These are phyloP conservation scores for Ceratobasidium sp. DNA, from an alignment of 1,284 basidiomycete genomes.

Conservation along the genomic window DNA sequence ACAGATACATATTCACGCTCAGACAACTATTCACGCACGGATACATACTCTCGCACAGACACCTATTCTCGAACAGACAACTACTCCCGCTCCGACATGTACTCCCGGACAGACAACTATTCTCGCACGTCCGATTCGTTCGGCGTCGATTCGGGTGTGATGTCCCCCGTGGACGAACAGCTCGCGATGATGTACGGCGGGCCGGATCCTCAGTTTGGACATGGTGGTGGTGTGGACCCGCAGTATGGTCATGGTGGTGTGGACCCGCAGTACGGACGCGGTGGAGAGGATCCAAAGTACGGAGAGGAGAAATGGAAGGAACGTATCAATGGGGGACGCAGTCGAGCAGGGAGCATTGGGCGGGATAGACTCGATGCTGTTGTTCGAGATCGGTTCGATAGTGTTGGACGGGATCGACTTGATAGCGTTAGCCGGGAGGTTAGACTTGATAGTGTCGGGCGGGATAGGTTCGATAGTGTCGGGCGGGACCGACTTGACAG, in stretches of 20 bases:
- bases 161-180: constrained; percentile 33
- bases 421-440: too few species aligned
- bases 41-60: background rate
- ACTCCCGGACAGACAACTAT: background rate
- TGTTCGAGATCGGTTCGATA: too few species aligned
- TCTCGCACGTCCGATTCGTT: background rate
- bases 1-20: too few species aligned
- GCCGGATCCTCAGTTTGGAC: too few species aligned
- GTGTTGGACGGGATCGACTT: too few species aligned
- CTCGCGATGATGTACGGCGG: constrained; percentile 30
- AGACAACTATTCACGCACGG: background rate
- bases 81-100: background rate
- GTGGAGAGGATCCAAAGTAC: too few species aligned
- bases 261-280: background rate
- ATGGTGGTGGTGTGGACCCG: background rate
- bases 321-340: background rate
- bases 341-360: constrained; percentile 2
- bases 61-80: background rate
- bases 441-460: too few species aligned
- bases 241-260: background rate
- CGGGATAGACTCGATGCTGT: background rate
- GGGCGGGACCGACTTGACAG: background rate
- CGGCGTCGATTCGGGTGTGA: background rate
- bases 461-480: too few species aligned
- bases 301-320: background rate